These are phyloP conservation scores for Vanilla planifolia DNA, from an alignment of 106 monocot species.

Conservation along the genomic window DNA sequence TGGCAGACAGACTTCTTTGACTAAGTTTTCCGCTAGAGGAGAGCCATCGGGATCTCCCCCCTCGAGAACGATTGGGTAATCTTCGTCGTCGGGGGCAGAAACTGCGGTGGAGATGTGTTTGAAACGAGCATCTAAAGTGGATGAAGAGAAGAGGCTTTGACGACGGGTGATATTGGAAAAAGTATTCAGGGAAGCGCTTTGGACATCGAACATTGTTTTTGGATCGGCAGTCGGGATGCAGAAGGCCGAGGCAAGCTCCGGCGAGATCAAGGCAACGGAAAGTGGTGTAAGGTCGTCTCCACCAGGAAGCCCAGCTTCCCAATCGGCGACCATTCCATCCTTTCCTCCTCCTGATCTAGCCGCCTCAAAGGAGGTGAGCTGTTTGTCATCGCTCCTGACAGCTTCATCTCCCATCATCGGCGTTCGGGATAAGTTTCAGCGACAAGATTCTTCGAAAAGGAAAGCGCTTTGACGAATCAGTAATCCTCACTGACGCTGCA, in stretches of 20 bases:
- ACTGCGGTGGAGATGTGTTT: conserved; percentile 5
- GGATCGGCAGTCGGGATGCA: background rate
- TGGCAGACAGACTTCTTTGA: background rate
- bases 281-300: conserved; percentile 12
- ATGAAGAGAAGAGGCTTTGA: conserved; percentile 1
- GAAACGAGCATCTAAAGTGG: conserved; percentile 2
- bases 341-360: background rate
- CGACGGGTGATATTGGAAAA: background rate
- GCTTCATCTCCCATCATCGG: background rate
- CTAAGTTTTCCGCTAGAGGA: background rate
- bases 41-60: conserved; percentile 5
- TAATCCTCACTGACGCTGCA: too few species aligned
- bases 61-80: conserved; percentile 1
- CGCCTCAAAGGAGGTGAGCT: background rate
- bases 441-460: too few species aligned
- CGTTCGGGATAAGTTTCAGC: too few species aligned
- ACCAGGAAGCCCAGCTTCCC: conserved; percentile 12
- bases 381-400: background rate
- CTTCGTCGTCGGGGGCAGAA: conserved; percentile 1
- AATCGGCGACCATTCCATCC: background rate
- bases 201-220: conserved; percentile 5
- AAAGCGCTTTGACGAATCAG: too few species aligned
- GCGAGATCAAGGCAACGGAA: background rate
- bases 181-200: conserved; percentile 1
- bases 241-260: conserved; percentile 17